Conservation (phyloP, 2,329 filamentous ascomycete species). For the Calonectria hawksworthii region DNA sequence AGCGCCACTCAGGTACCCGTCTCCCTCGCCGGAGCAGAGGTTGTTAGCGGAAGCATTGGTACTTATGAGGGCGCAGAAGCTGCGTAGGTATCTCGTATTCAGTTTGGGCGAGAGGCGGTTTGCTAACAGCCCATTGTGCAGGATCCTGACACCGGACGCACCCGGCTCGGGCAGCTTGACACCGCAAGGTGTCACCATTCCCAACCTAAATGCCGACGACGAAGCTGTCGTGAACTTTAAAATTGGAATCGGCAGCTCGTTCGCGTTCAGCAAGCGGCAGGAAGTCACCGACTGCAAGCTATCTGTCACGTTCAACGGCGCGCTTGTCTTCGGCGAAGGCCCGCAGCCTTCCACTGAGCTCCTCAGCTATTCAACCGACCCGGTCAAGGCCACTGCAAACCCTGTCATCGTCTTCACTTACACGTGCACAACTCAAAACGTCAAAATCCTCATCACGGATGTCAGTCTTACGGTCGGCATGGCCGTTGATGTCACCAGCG, state of each 20-base stretch:
- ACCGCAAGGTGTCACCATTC: neutral
- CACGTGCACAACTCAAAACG: neutral
- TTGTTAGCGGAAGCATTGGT: neutral
- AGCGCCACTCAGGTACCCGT: neutral
- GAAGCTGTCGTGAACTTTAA: neutral
- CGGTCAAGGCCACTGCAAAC: neutral
- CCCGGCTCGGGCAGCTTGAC: neutral
- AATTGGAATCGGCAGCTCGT: neutral
- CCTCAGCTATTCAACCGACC: neutral
- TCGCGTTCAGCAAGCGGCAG: neutral
- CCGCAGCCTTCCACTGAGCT: neutral
- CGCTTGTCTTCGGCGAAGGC: neutral
- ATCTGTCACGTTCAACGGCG: neutral
- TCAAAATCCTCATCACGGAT: neutral
- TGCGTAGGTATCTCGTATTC: neutral
- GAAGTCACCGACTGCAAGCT: neutral
- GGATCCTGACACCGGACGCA: neutral
- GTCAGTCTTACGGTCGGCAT: slow-evolving; percentile 43
- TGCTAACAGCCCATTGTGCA: neutral
- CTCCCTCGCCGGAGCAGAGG: neutral
- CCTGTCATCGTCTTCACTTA: neutral
- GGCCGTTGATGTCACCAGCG: neutral
- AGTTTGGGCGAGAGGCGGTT: no score
- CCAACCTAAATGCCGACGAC: neutral
- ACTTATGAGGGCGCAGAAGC: neutral